Evolutionary conservation across 345 rosid species (phyloP), one percentile per base, ranked within the genome.

Genomic region (Aegle marmelos): DNA sequence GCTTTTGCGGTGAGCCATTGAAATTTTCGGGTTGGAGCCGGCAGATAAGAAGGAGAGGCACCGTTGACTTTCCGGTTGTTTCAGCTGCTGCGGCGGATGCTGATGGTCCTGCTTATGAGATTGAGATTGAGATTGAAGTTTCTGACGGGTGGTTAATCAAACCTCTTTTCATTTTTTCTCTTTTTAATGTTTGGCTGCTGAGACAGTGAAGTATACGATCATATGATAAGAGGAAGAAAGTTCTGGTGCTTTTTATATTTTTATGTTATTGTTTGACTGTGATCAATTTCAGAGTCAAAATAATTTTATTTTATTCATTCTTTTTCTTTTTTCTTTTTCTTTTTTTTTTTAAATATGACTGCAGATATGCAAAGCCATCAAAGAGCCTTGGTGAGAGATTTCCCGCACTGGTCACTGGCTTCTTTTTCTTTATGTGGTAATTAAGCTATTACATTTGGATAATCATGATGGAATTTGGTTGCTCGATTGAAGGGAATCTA

Each of bases 361-460:
- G 76, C 73, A 89, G 92, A 70, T 68, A 84, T 54, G 74, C 76
- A 30, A 77, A 86, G 78, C 84, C 92, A 64, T 79, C 85, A 33
- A 79, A 87, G 79, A 79, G 88, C 75, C 81, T 89, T 69, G 80
- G 83, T 31, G 89, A 87, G 79, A 87, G 79, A 80, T 85, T 77
- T 73, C 90, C 92, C n/a, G 79, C 72, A 2, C 75, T 89, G 28
- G 84, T 88, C 36, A 88, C 90, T 39, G 90, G 91, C 53, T 86
- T 86, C 83, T 88, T 86, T 83, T 87, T 89, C 81, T 84, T 86
- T 67, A 80, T 78, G 83, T 88, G 91, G 91, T 88, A 68, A 72
- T 45, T 0, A 13, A 45, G 78, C 73, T 54, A 30, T 72, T 53
- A 16, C 28, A 25, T 61, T 64, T 64, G 5, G 22, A 62, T 16